These are phyloP conservation scores for Exophiala viscosa DNA, from an alignment of 2,329 filamentous ascomycete genomes.

Conservation along the genomic window DNA sequence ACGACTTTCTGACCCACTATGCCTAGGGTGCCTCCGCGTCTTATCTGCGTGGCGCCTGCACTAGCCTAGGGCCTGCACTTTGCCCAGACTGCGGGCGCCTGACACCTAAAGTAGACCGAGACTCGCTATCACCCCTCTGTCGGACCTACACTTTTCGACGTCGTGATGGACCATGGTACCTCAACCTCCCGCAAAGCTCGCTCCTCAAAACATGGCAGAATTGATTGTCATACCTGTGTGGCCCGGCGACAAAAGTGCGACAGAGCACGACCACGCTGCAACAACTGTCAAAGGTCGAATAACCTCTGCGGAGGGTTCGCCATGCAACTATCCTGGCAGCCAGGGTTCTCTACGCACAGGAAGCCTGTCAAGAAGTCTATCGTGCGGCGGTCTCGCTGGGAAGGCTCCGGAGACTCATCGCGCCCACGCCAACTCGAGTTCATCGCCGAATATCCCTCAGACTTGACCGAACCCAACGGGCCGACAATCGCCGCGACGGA, in stretches of 20 bases:
- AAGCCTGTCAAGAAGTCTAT: conserved; percentile 2
- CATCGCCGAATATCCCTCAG: background rate
- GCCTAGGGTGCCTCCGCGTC: too few relatives aligned
- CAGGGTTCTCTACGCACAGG: background rate
- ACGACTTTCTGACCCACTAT: too few relatives aligned
- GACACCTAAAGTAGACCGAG: too few relatives aligned
- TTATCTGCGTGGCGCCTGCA: too few relatives aligned
- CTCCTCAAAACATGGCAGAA: background rate
- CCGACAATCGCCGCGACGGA: too few relatives aligned
- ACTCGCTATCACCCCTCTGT: too few relatives aligned
- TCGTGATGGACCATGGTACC: too few relatives aligned
- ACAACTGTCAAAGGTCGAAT: conserved; percentile 25
- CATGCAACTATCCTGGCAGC: conserved; percentile 7
- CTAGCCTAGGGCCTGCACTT: too few relatives aligned
- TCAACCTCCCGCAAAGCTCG: too few relatives aligned
- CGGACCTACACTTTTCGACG: too few relatives aligned
- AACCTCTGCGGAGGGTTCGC: conserved; percentile 4
- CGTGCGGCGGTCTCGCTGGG: background rate
- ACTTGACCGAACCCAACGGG: background rate
- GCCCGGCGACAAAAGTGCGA: conserved; percentile 33
- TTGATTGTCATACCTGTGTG: conserved; percentile 4
- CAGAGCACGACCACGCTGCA: conserved; percentile 36
- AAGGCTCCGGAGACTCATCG: background rate
- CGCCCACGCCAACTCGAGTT: background rate
- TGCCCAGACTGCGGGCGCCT: too few relatives aligned